Evolutionary conservation across 2,329 filamentous ascomycete genomes (phyloP).

Genomic region (Daldinia sp.): DNA sequence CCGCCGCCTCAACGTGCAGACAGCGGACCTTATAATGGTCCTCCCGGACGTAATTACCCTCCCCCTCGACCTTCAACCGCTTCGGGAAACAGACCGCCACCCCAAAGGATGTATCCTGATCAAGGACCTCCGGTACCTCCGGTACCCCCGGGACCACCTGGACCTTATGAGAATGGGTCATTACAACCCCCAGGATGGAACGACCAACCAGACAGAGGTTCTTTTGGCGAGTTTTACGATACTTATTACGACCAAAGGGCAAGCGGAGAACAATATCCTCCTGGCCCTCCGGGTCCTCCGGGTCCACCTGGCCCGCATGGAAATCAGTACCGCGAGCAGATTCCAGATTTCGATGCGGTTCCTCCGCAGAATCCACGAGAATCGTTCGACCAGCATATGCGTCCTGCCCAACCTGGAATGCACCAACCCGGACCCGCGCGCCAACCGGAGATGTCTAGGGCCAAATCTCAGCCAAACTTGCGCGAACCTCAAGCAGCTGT

Average conservation of each 20-base stretch:
- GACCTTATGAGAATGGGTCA: conserved; percentile 43
- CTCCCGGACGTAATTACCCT: conserved; percentile 60
- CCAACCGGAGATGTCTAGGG: conserved; percentile 67
- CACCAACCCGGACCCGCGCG: conserved; percentile 64
- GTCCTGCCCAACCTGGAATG: conserved; percentile 51
- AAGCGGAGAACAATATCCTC: conserved; percentile 51
- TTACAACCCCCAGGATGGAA: conserved; percentile 54
- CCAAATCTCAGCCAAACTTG: conserved; percentile 76
- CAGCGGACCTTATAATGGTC: conserved; percentile 61
- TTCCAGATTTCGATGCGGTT: conserved; percentile 61
- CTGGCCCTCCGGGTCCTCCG: conserved; percentile 4
- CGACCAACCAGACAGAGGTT: conserved; percentile 54
- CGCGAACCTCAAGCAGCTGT: conserved; percentile 74
- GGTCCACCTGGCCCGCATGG: conserved; percentile 11
- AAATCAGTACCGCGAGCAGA: conserved; percentile 49
- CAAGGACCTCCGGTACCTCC: conserved; percentile 54
- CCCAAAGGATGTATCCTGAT: conserved; percentile 64
- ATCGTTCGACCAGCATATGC: conserved; percentile 64
- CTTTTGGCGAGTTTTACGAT: conserved; percentile 66
- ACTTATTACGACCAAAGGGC: conserved; percentile 62
- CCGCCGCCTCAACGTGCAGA: conserved; percentile 56
- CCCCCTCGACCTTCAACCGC: conserved; percentile 65
- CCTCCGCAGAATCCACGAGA: conserved; percentile 52
- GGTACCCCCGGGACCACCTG: not conserved
- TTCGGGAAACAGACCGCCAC: conserved; percentile 47